These are phyloP conservation scores for Silene latifolia DNA, from an alignment of 148 eudicot species.

Conservation along the genomic window DNA sequence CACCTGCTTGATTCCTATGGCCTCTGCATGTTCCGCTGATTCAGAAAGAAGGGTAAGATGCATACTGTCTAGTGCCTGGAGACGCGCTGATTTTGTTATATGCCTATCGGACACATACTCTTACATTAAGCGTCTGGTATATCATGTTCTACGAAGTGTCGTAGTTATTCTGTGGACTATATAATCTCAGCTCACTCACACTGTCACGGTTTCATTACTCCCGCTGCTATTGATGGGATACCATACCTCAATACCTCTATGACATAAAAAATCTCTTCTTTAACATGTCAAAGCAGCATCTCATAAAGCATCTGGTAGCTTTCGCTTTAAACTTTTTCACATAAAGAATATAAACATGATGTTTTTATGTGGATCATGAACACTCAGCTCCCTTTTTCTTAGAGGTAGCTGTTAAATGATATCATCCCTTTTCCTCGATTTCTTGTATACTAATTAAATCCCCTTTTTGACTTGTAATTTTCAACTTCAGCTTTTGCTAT, in stretches of 20 bases:
- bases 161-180: too few species aligned
- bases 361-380: constrained; percentile 9
- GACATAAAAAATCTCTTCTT: constrained; percentile 5
- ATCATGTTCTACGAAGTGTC: too few species aligned
- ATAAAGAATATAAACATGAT: constrained; percentile 17
- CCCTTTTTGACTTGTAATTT: constrained; percentile 10
- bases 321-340: constrained; percentile 10
- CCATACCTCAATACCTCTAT: not conserved
- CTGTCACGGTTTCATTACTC: not conserved
- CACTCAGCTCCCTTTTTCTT: not conserved
- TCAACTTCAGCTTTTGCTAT: constrained; percentile 16
- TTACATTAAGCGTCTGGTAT: too few species aligned
- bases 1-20: too few species aligned
- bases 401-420: constrained; percentile 21
- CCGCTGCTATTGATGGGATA: not conserved
- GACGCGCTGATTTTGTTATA: too few species aligned
- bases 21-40: too few species aligned
- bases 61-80: too few species aligned
- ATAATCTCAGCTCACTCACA: too few species aligned
- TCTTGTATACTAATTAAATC: not conserved
- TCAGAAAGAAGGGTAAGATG: too few species aligned
- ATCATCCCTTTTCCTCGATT: not conserved
- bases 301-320: constrained; percentile 14
- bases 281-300: constrained; percentile 2
- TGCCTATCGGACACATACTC: too few species aligned